Conservation (phyloP, 1,284 basidiomycete species). For the Tilletia setariae region DNA sequence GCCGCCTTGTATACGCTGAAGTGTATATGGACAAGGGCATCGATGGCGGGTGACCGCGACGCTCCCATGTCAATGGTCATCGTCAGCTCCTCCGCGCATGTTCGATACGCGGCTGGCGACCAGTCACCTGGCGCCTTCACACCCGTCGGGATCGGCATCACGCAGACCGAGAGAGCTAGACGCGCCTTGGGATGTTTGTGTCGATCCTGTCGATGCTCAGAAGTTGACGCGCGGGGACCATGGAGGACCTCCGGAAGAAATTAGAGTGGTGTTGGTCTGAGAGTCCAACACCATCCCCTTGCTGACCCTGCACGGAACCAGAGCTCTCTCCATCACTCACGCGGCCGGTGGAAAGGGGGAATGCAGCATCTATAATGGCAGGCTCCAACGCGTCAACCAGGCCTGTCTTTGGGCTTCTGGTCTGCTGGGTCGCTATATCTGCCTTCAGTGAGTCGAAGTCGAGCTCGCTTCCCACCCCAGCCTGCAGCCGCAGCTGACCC, state of each 20-base stretch:
- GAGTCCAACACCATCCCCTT: too few species aligned
- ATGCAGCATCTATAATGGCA: background rate
- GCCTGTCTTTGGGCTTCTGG: slow-evolving; percentile 3
- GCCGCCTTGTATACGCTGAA: slow-evolving; percentile 85
- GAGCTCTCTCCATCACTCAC: too few species aligned
- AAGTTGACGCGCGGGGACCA: too few species aligned
- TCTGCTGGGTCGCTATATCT: slow-evolving; percentile 37
- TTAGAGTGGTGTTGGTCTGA: too few species aligned
- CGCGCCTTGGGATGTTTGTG: too few species aligned
- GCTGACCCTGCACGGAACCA: too few species aligned
- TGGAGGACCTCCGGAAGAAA: too few species aligned
- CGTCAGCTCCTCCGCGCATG: slow-evolving; percentile 49
- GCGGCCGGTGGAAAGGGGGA: too few species aligned
- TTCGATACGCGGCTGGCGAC: slow-evolving; percentile 52
- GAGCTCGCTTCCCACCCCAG: slow-evolving; percentile 20
- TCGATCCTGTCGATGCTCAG: too few species aligned
- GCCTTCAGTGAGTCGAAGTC: slow-evolving; percentile 26
- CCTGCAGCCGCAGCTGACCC: background rate
- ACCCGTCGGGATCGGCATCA: slow-evolving; percentile 8
- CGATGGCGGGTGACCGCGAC: slow-evolving; percentile 65
- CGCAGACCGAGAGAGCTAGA: background rate
- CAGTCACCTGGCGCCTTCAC: slow-evolving; percentile 51
- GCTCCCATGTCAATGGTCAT: slow-evolving; percentile 47
- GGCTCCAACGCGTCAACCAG: background rate
- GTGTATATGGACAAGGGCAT: slow-evolving; percentile 90